These are phyloP conservation scores for Xylariaceae sp. DNA, from an alignment of 2,329 filamentous ascomycete species.

Conservation along the genomic window DNA sequence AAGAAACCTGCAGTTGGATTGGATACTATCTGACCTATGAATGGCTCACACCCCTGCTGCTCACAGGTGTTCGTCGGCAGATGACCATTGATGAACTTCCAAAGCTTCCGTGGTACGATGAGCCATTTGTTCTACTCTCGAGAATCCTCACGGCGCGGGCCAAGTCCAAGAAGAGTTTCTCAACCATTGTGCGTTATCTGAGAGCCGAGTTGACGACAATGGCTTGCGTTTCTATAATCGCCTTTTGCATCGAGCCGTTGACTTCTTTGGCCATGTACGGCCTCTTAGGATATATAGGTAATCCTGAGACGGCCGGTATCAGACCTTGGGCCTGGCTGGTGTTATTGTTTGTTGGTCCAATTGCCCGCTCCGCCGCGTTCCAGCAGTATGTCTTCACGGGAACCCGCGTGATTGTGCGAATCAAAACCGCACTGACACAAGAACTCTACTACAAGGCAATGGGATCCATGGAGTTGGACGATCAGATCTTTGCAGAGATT, in stretches of 20 bases:
- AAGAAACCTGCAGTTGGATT: slow-evolving; percentile 51
- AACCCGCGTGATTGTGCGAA: slow-evolving; percentile 50
- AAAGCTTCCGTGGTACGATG: slow-evolving; percentile 49
- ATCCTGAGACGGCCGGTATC: slow-evolving; percentile 40
- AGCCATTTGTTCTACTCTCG: slow-evolving; percentile 43
- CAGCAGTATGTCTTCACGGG: slow-evolving; percentile 55
- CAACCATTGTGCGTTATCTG: slow-evolving; percentile 42
- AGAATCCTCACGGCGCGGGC: slow-evolving; percentile 40
- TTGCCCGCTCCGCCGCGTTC: slow-evolving; percentile 43
- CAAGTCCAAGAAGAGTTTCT: slow-evolving; percentile 39
- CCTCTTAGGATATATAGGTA: slow-evolving; percentile 46
- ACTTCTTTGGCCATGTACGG: slow-evolving; percentile 50
- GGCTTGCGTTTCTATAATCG: slow-evolving; percentile 36
- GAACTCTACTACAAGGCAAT: slow-evolving; percentile 53
- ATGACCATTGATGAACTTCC: slow-evolving; percentile 45
- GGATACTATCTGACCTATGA: slow-evolving; percentile 47
- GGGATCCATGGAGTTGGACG: slow-evolving; percentile 51
- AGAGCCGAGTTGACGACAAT: slow-evolving; percentile 40
- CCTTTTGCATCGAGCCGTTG: slow-evolving; percentile 43
- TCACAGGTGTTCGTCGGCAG: slow-evolving; percentile 41
- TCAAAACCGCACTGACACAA: slow-evolving; percentile 52
- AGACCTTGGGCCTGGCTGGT: slow-evolving; percentile 49
- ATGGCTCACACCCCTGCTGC: slow-evolving; percentile 45
- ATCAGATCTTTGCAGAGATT: slow-evolving; percentile 43
- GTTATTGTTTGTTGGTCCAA: slow-evolving; percentile 47